Conservation (phyloP, 1,139 yeast species). For the Hanseniaspora gamundiae region DNA sequence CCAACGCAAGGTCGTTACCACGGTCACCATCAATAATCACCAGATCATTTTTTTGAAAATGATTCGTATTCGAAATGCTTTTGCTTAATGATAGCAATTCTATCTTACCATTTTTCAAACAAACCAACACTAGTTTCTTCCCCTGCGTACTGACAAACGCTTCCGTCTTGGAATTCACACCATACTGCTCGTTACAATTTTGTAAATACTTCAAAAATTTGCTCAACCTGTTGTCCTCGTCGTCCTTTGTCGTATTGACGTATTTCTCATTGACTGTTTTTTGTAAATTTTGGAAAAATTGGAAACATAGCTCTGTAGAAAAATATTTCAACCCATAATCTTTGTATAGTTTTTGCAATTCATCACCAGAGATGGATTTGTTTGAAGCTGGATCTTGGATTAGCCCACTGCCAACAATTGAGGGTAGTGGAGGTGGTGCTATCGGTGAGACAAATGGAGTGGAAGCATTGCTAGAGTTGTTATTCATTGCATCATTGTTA, state of each 20-base stretch:
- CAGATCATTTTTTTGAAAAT: constrained; percentile 55
- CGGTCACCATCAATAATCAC: constrained; percentile 97
- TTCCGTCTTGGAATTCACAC: constrained; percentile 18
- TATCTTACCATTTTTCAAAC: constrained; percentile 76
- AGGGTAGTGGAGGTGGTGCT: constrained; percentile 3
- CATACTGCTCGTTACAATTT: constrained; percentile 15
- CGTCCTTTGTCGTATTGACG: constrained; percentile 2
- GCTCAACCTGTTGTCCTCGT: constrained; percentile 4
- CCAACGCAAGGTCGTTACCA: constrained; percentile 80
- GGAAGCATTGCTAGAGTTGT: background rate
- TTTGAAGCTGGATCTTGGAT: background rate
- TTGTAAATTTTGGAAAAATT: constrained; percentile 19
- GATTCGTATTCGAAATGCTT: constrained; percentile 27
- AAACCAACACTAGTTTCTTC: constrained; percentile 44
- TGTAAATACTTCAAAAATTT: constrained; percentile 16
- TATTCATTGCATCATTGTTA: constrained; percentile 2
- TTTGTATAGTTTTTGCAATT: constrained; percentile 17
- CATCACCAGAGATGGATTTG: constrained; percentile 7
- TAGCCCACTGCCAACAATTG: constrained; percentile 3
- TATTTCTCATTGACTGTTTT: constrained; percentile 12
- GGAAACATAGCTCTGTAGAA: constrained; percentile 16
- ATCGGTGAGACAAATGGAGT: background rate
- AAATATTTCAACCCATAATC: constrained; percentile 21
- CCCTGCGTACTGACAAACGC: constrained; percentile 8
- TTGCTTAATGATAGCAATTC: constrained; percentile 68